Conservation (phyloP, 371 early-diverging fungal species). For the Lichtheimia corymbifera region DNA sequence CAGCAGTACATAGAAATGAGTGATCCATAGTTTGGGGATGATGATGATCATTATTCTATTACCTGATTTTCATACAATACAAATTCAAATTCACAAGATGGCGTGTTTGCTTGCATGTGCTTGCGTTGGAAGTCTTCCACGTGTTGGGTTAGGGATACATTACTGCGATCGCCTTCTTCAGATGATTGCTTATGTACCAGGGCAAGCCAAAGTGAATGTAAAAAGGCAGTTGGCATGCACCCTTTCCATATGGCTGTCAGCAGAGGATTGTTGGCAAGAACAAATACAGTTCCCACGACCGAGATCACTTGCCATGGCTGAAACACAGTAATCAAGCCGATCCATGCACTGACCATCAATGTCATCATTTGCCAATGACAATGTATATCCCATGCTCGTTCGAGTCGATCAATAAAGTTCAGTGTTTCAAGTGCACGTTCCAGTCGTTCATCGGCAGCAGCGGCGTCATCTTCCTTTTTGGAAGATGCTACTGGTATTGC, state of each 20-base stretch:
- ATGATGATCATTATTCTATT: background rate
- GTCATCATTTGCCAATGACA: slow-evolving; percentile 4
- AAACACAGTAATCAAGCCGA: slow-evolving; percentile 13
- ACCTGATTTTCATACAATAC: slow-evolving; percentile 23
- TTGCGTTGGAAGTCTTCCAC: slow-evolving; percentile 14
- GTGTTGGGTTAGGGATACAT: slow-evolving; percentile 10
- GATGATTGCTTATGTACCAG: slow-evolving; percentile 8
- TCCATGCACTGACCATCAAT: slow-evolving; percentile 9
- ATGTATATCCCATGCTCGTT: slow-evolving; percentile 5
- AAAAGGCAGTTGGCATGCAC: slow-evolving; percentile 6
- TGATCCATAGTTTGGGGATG: too few species aligned
- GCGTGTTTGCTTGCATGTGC: slow-evolving; percentile 6
- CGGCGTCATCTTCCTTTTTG: too few species aligned
- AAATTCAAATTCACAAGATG: slow-evolving; percentile 15
- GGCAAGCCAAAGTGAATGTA: slow-evolving; percentile 16
- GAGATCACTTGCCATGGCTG: slow-evolving; percentile 14
- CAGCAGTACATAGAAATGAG: too few species aligned
- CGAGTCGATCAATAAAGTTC: slow-evolving; percentile 6
- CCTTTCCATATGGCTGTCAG: background rate
- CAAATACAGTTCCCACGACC: slow-evolving; percentile 8
- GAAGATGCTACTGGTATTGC: too few species aligned
- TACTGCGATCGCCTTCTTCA: slow-evolving; percentile 1
- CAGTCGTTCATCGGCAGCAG: background rate
- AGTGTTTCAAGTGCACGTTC: slow-evolving; percentile 18
- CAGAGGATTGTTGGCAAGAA: slow-evolving; percentile 8